Evolutionary conservation across 2,329 filamentous ascomycete species (phyloP).

Genomic region (Drechslera avenae): DNA sequence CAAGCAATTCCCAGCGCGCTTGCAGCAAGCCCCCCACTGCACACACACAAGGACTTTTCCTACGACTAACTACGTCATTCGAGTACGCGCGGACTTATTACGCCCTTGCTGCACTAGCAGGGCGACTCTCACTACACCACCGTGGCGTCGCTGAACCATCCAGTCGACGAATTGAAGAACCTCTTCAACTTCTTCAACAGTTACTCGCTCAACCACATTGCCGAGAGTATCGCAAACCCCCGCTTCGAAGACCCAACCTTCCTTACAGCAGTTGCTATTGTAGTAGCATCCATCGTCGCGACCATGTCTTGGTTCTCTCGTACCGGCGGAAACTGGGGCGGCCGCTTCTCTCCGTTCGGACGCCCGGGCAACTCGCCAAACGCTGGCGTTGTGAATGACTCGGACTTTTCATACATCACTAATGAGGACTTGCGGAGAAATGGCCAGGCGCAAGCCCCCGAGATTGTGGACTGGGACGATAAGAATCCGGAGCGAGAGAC

Average conservation of each 20-base stretch:
- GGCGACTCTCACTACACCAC: slow-evolving; percentile 27
- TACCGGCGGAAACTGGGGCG: slow-evolving; percentile 49
- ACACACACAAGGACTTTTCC: slow-evolving; percentile 18
- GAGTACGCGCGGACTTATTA: slow-evolving; percentile 16
- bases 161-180: slow-evolving; percentile 46
- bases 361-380: slow-evolving; percentile 47
- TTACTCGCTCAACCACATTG: slow-evolving; percentile 33
- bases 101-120: slow-evolving; percentile 23
- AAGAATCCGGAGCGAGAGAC: slow-evolving; percentile 60
- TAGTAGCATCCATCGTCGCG: slow-evolving; percentile 49
- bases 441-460: slow-evolving; percentile 49
- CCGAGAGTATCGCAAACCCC: slow-evolving; percentile 35
- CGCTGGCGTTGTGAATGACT: slow-evolving; percentile 68
- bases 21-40: slow-evolving; percentile 20
- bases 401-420: slow-evolving; percentile 84
- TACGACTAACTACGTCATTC: slow-evolving; percentile 25
- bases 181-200: slow-evolving; percentile 43
- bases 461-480: slow-evolving; percentile 48
- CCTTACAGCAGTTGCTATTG: slow-evolving; percentile 39
- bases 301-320: slow-evolving; percentile 57
- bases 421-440: slow-evolving; percentile 67
- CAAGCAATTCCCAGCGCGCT: slow-evolving; percentile 17
- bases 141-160: slow-evolving; percentile 44
- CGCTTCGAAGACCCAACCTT: slow-evolving; percentile 42
- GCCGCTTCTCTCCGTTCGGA: slow-evolving; percentile 57